Evolutionary conservation across 2,329 filamentous ascomycete genomes (phyloP), one percentile per base, ranked within the genome.

Genomic region (Bipolaris cookei): DNA sequence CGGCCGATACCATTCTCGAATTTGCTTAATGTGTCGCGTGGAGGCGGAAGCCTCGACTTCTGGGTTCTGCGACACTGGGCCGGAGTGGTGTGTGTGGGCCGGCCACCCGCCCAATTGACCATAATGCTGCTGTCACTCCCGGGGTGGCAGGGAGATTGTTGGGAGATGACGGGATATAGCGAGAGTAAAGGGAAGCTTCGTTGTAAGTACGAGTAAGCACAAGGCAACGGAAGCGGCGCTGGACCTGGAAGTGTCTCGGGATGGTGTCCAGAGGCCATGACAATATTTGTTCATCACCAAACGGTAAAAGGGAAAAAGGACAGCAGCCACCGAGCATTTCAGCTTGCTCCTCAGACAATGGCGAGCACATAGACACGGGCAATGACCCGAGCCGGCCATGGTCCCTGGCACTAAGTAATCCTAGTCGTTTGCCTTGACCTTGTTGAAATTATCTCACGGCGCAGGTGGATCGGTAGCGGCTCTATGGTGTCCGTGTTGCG

Each of bases 11-110:
- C 55, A 63, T 52, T 53, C 60, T 52, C 30, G 56, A 62, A 58
- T 25, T 23, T 52, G 66, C 63, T 54, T 73, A 64, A 65, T 58
- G 54, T 59, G 62, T 73, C 72, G 72, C 72, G 73, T 74, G 73
- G 72, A 75, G 71, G 67, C 72, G 72, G 72, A 68, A 62, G 55
- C 45, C 56, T 39, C 39, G 48, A 58, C 56, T 50, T 48, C 18
- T 62, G 58, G 56, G 45, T 51, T 56, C 54, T 74, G 67, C 60
- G 63, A 73, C 67, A 58, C 66, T 68, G 65, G 50, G 62, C 55
- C 61, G 51, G 35, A 54, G 44, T 61, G 46, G 23, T 39, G 48
- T 43, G 56, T 51, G 57, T 55, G 46, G 43, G 54, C 37, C 51
- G 48, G 47, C 14, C 46, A 44, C 30, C 42, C 30, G 44, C 30